Evolutionary conservation across 805 yeast species (phyloP).

Genomic region (Sugiyamaella boreocaroliniensis): DNA sequence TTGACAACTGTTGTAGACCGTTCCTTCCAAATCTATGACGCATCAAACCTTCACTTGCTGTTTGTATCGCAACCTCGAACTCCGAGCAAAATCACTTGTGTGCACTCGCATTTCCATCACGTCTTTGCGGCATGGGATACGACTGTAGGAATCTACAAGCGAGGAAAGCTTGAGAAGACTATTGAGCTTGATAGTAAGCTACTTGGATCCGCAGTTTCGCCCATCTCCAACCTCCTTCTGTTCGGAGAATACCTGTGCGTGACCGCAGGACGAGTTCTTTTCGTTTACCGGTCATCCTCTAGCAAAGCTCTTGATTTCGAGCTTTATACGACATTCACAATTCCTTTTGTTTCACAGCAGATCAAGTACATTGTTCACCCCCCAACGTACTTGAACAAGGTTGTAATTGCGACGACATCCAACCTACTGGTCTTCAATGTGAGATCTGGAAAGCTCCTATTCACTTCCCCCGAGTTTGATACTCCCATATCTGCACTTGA

Average conservation of each 20-base stretch:
- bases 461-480: slow-evolving; percentile 31
- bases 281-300: slow-evolving; percentile 47
- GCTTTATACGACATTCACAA: slow-evolving; percentile 55
- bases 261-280: slow-evolving; percentile 41
- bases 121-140: slow-evolving; percentile 72
- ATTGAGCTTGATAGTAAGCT: slow-evolving; percentile 29
- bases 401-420: slow-evolving; percentile 71
- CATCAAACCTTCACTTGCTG: slow-evolving; percentile 66
- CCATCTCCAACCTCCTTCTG: slow-evolving; percentile 45
- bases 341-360: slow-evolving; percentile 53
- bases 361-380: slow-evolving; percentile 70
- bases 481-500: slow-evolving; percentile 64
- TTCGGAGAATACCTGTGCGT: slow-evolving; percentile 79
- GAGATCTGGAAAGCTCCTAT: slow-evolving; percentile 67
- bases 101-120: slow-evolving; percentile 76
- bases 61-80: slow-evolving; percentile 83
- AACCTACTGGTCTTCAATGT: slow-evolving; percentile 62
- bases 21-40: slow-evolving; percentile 90
- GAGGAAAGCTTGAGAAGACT: slow-evolving; percentile 60
- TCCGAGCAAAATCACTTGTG: slow-evolving; percentile 56
- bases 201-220: slow-evolving; percentile 25
- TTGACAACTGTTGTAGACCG: slow-evolving; percentile 86
- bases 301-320: slow-evolving; percentile 45
- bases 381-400: slow-evolving; percentile 86
- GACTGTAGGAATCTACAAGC: slow-evolving; percentile 66